Evolutionary conservation across 345 rosid species (phyloP), one percentile per base, ranked within the genome.

Genomic region (Pistacia vera): DNA sequence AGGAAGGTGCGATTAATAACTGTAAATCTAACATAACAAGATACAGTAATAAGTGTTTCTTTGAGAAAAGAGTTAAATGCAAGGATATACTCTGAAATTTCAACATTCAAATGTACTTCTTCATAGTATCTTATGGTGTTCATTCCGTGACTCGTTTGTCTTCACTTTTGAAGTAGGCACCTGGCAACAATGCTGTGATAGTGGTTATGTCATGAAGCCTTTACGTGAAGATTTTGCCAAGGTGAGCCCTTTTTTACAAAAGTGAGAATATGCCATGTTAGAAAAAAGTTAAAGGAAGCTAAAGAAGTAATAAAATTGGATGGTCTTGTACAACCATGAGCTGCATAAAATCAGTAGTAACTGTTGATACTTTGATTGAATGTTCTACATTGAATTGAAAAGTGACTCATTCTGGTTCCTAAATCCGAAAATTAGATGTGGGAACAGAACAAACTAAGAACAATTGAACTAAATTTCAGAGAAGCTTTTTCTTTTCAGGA

Each of bases 221-320:
- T 93, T 97, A 55, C 98, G 97, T n/a, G 84, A 84, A 77, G 89
- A 93, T 82, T 96, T 96, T 81, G 93, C 92, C 25, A 93, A 91
- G 97, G 95, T 91, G 75, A 90, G 82, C 55, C 74, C 33, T 35
- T 67, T 70, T 62, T 33, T 25, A 17, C 30, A 11, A 16, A 58
- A 72, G 41, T 46, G 58, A 60, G 74, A 57, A 28, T 8, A 11
- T n/a, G 25, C 11, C 13, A 20, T 56, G 18, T 11, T 33, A 54
- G 20, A 44, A 60, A 52, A 30, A 58, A n/a, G 11, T 28, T 72
- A 62, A 30, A 48, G 48, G 28, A 68, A 49, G 20, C 25, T 60
- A 25, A 13, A 25, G 33, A 41, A 38, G 1, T 60, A 44, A 65
- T 25, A 25, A 0, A 4, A 22, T 1, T 49, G 16, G n/a, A 36